Conservation (phyloP, 2,329 filamentous ascomycete genomes). For the Claviceps citrina region DNA sequence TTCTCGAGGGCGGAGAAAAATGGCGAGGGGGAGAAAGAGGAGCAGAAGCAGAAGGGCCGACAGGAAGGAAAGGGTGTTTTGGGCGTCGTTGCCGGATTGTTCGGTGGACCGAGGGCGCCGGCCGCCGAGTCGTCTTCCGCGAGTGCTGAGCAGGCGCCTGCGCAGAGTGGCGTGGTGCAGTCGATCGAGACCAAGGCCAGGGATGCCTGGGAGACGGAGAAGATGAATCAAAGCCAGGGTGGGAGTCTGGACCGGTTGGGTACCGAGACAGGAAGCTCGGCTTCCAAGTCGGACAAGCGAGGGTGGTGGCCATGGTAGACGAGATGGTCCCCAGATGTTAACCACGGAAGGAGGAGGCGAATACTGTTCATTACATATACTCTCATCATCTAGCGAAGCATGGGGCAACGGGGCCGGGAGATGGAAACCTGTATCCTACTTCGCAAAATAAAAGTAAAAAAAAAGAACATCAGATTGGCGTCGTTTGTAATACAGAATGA, state of each 20-base stretch:
- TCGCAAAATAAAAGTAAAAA: conserved; percentile 26
- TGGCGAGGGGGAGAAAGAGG: conserved; percentile 1
- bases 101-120: conserved; percentile 10
- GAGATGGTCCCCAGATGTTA: not conserved
- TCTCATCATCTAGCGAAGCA: conserved; percentile 5
- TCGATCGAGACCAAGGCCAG: conserved; percentile 24
- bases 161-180: conserved; percentile 10
- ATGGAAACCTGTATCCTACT: conserved; percentile 24
- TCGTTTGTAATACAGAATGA: too few species aligned
- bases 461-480: conserved; percentile 30
- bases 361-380: not conserved
- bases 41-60: conserved; percentile 5
- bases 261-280: conserved; percentile 16
- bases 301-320: conserved; percentile 31
- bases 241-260: conserved; percentile 37
- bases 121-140: conserved; percentile 3
- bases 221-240: conserved; percentile 33
- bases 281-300: conserved; percentile 25
- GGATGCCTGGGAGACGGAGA: conserved; percentile 32
- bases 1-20: conserved; percentile 12
- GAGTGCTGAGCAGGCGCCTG: conserved; percentile 9
- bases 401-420: conserved; percentile 2
- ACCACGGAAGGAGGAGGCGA: not conserved
- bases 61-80: conserved; percentile 22
- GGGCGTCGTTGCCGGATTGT: conserved; percentile 18